Conservation (phyloP, 2,329 filamentous ascomycete species). For the Chrysosporium queenslandicum region DNA sequence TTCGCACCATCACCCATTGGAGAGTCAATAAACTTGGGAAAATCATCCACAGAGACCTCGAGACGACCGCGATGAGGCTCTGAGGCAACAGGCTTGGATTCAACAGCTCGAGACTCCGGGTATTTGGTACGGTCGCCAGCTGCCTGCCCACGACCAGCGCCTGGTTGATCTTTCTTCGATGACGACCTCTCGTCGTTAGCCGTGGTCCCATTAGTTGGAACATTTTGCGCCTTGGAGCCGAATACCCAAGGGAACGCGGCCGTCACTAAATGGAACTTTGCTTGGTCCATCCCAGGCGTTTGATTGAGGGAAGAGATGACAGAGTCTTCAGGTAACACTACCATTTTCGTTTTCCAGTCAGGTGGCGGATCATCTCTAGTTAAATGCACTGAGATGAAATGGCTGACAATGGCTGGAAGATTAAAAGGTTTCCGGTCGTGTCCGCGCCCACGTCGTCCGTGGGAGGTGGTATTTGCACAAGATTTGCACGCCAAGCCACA, state of each 20-base stretch:
- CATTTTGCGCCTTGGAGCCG: slow-evolving; percentile 10
- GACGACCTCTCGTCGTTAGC: not conserved
- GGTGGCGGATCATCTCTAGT: slow-evolving; percentile 22
- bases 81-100: not conserved
- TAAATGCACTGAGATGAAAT: slow-evolving; percentile 33
- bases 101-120: not conserved
- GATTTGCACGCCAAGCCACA: slow-evolving; percentile 48
- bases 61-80: slow-evolving; percentile 6
- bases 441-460: slow-evolving; percentile 14
- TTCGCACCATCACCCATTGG: slow-evolving; percentile 16
- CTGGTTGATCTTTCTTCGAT: slow-evolving; percentile 1
- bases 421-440: slow-evolving; percentile 22
- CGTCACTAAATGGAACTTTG: slow-evolving; percentile 44
- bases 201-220: not conserved
- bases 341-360: slow-evolving; percentile 54
- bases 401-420: slow-evolving; percentile 27
- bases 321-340: slow-evolving; percentile 46
- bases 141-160: not conserved
- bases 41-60: slow-evolving; percentile 19
- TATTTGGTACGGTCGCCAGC: not conserved
- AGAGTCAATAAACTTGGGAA: slow-evolving; percentile 19
- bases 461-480: slow-evolving; percentile 29
- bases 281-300: slow-evolving; percentile 47
- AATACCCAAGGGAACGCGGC: slow-evolving; percentile 43
- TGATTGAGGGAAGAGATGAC: slow-evolving; percentile 32